Conservation (phyloP, 1,139 yeast genomes). For the Debaryomyces coudertii region DNA sequence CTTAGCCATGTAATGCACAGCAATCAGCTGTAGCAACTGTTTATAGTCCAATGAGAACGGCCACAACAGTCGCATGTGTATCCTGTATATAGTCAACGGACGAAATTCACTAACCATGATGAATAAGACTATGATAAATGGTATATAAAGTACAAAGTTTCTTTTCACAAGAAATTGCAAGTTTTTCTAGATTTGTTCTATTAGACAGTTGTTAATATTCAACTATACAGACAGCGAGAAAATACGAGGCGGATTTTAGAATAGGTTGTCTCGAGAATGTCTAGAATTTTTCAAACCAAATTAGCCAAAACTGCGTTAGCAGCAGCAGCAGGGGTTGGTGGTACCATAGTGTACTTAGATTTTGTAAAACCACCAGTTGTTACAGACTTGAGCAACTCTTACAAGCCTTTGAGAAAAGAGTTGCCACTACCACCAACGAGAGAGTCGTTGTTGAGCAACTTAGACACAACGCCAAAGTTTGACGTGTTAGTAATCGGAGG, state of each 20-base stretch:
- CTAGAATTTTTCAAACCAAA: conserved; percentile 24
- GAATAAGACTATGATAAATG: neutral
- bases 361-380: conserved; percentile 41
- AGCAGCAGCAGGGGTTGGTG: conserved; percentile 40
- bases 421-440: conserved; percentile 43
- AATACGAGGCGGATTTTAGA: neutral
- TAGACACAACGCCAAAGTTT: conserved; percentile 52
- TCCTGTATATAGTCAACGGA: conserved; percentile 2
- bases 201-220: conserved; percentile 1
- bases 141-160: conserved; percentile 7
- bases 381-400: conserved; percentile 33
- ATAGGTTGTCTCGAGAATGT: conserved; percentile 15
- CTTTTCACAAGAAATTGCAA: conserved; percentile 1
- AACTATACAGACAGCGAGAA: conserved; percentile 2
- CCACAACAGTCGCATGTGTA: neutral
- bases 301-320: conserved; percentile 39
- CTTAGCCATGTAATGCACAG: neutral
- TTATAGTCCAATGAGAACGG: neutral
- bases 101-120: conserved; percentile 3
- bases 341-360: conserved; percentile 46
- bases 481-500: conserved; percentile 91
- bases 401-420: conserved; percentile 41
- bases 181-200: conserved; percentile 4
- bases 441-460: conserved; percentile 34
- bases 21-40: neutral